These are phyloP conservation scores for Platismatia glauca DNA, from an alignment of 495 filamentous ascomycete species.

Conservation along the genomic window DNA sequence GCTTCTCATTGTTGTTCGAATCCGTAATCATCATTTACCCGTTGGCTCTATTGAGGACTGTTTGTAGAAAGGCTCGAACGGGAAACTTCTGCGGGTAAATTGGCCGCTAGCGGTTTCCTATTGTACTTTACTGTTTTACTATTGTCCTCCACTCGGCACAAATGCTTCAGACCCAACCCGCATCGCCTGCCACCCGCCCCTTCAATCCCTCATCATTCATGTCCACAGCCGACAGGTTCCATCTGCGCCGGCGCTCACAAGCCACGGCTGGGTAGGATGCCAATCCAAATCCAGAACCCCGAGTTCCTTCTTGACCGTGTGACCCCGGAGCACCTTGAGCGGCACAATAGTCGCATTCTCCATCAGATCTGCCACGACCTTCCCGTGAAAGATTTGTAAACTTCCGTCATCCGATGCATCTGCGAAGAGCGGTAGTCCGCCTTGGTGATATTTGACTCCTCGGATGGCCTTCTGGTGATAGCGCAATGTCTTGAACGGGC, in stretches of 20 bases:
- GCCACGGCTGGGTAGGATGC: conserved; percentile 89
- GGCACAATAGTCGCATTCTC: conserved; percentile 95
- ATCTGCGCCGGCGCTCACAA: conserved; percentile 88
- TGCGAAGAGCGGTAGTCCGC: conserved; percentile 79
- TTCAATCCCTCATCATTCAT: too few species aligned
- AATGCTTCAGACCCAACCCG: not conserved
- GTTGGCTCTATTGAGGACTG: not conserved
- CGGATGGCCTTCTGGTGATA: conserved; percentile 90
- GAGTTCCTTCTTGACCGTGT: conserved; percentile 64
- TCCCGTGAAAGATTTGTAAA: conserved; percentile 92
- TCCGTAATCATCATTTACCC: not conserved
- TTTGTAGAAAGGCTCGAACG: too few species aligned
- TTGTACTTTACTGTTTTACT: not conserved
- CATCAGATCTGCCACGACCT: conserved; percentile 85
- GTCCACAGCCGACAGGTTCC: conserved; percentile 77
- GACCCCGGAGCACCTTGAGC: conserved; percentile 85
- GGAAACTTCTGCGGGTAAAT: not conserved
- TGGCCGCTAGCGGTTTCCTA: not conserved
- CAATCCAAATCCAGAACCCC: conserved; percentile 92
- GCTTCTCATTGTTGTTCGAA: not conserved
- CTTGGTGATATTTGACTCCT: conserved; percentile 73
- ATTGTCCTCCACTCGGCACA: not conserved
- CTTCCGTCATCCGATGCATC: conserved; percentile 90
- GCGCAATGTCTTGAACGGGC: conserved; percentile 89
- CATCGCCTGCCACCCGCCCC: too few species aligned